Evolutionary conservation across 257 asterid genomes (phyloP).

Genomic region (Ehretia macrophylla): DNA sequence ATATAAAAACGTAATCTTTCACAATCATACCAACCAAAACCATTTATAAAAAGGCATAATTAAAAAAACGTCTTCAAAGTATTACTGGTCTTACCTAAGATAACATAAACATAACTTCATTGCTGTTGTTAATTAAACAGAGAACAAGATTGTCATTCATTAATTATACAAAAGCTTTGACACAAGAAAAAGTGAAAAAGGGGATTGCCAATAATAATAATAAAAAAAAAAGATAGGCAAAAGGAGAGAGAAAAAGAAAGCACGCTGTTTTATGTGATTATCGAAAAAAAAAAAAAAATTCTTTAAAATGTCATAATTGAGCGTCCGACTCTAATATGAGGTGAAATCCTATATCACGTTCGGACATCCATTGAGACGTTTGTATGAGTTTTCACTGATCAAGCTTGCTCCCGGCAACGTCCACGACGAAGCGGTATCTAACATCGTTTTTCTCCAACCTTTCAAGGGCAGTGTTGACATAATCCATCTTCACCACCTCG

Average conservation of each 20-base stretch:
- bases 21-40: not conserved
- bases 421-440: constrained; percentile 84
- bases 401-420: constrained; percentile 85
- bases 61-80: not conserved
- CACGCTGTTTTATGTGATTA: no score
- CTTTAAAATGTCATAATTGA: no score
- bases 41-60: not conserved
- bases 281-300: no score
- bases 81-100: not conserved
- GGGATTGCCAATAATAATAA: no score
- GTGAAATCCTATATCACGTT: no score
- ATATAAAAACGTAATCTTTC: not conserved
- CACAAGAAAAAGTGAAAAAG: not conserved
- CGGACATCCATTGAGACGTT: no score
- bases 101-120: not conserved
- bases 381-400: constrained; percentile 24
- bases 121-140: not conserved
- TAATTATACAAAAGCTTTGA: no score
- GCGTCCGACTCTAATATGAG: no score
- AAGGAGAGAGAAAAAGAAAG: not conserved
- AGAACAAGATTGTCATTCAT: no score
- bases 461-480: constrained; percentile 72
- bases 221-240: constrained; percentile 3
- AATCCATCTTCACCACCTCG: constrained; percentile 86
- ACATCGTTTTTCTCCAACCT: constrained; percentile 93